A percentile compares a stretch with the other conserved stretches of the same genome.
Conservation (phyloP, 2,329 filamentous ascomycete genomes). For the Aspergillus proliferans region DNA sequence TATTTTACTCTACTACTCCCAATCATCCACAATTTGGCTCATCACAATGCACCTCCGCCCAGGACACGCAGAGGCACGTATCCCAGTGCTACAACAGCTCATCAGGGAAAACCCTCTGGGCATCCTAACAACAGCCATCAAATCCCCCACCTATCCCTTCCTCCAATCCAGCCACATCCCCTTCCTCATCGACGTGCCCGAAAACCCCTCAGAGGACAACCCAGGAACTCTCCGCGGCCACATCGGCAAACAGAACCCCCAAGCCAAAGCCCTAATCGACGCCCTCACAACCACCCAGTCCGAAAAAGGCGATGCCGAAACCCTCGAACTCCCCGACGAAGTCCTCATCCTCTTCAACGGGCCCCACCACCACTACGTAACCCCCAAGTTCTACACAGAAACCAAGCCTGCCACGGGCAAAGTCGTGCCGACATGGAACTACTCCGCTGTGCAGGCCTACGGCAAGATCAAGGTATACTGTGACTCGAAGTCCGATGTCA, state of each 20-base stretch:
- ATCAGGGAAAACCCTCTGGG: slow-evolving; percentile 58
- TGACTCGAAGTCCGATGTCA: slow-evolving; percentile 44
- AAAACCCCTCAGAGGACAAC: slow-evolving; percentile 27
- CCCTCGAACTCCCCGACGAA: slow-evolving; percentile 40
- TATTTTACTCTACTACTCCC: too few species aligned
- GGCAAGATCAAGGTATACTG: slow-evolving; percentile 51
- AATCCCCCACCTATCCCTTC: slow-evolving; percentile 43
- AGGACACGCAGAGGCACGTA: slow-evolving; percentile 48
- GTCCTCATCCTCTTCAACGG: slow-evolving; percentile 59
- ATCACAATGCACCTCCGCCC: slow-evolving; percentile 52
- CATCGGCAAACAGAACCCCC: slow-evolving; percentile 57
- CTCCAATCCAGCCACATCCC: slow-evolving; percentile 58
- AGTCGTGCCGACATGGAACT: slow-evolving; percentile 67
- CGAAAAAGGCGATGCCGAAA: slow-evolving; percentile 2
- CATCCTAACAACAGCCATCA: slow-evolving; percentile 57
- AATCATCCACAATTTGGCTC: background rate
- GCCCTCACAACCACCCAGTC: slow-evolving; percentile 21
- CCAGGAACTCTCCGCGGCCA: slow-evolving; percentile 53
- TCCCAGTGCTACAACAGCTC: slow-evolving; percentile 48
- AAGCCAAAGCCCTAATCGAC: slow-evolving; percentile 56
- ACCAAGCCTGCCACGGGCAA: slow-evolving; percentile 61
- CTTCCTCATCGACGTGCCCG: slow-evolving; percentile 48
- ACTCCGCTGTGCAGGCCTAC: slow-evolving; percentile 59
- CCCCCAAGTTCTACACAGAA: slow-evolving; percentile 61
- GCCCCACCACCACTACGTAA: slow-evolving; percentile 57